Base-by-base conservation (phyloP, 768 basidiomycete species). In the Boletus coccyginus region DNA sequence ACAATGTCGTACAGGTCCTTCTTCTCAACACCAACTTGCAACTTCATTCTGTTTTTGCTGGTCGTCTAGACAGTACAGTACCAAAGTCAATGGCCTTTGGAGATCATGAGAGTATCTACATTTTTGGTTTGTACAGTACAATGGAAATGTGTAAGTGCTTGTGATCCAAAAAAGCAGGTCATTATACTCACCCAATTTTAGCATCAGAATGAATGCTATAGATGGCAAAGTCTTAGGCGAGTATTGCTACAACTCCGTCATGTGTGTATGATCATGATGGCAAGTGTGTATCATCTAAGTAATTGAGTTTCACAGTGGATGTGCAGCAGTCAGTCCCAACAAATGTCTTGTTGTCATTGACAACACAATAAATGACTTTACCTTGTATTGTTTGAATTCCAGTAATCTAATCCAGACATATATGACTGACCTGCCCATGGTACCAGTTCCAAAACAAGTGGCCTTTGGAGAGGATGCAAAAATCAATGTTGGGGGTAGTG, bases 81-180 rank as follows among this genome's bases (percentile, higher is more conserved):
- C 56, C 52, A 7, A 60, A 54, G 41, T 60, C 45, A 0, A 54
- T 60, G 6, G 21, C 39, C 2, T 53, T 60, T 32, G 21, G 8
- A 19, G 13, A 48, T 2, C 19, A 1, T 36, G 50, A 39, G 11
- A 46, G 17, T 21, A 5, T 60, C 2, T 39, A 57, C 39, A n/a
- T 57, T 1, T 60, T 57, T 14, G 47, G 56, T 6, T 35, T 60
- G n/a, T n/a, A n/a, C n/a, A n/a, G 7, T 60, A 46, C 9, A 19
- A 60, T 53, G 59, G 55, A 0, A 56, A 56, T 5, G n/a, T 59
- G 58, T 50, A 11, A 50, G 54, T 40, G 16, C 14, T n/a, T n/a
- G n/a, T n/a, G n/a, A 32, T 16, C 16, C 16, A 38, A 33, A 33
- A 3, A 11, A 33, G n/a, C n/a, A n/a, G n/a, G n/a, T n/a, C n/a